These are phyloP conservation scores for Phaffia tasmanica DNA, from an alignment of 768 basidiomycete genomes.

Conservation along the genomic window DNA sequence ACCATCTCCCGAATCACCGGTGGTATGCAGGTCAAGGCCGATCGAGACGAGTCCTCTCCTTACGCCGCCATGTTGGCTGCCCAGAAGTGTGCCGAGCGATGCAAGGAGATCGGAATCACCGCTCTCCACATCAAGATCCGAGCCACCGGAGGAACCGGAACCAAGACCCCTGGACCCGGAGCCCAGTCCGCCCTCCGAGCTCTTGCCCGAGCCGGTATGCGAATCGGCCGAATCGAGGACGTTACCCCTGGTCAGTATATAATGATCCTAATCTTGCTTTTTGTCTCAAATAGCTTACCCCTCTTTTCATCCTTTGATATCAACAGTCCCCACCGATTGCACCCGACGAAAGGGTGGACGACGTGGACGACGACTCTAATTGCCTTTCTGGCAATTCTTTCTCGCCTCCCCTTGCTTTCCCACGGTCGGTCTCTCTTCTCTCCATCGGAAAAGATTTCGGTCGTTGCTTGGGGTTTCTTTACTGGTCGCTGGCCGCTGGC, in stretches of 20 bases:
- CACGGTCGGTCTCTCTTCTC: background rate
- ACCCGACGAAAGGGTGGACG: conserved; percentile 79
- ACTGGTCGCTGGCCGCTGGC: no score
- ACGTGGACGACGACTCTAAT: conserved; percentile 29
- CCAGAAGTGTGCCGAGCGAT: conserved; percentile 88
- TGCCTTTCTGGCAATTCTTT: background rate
- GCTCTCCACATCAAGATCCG: conserved; percentile 97
- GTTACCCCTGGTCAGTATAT: conserved; percentile 1
- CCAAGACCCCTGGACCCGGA: conserved; percentile 97
- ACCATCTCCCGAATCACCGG: conserved; percentile 98
- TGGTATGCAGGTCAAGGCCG: conserved; percentile 99
- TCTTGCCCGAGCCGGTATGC: conserved; percentile 94
- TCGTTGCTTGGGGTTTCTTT: no score
- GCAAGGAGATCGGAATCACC: conserved; percentile 87
- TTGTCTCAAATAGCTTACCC: background rate
- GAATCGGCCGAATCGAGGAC: conserved; percentile 84
- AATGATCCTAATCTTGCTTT: background rate
- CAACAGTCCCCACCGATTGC: conserved; percentile 86
- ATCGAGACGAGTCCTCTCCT: conserved; percentile 97
- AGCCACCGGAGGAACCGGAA: conserved; percentile 93
- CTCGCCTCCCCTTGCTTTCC: background rate
- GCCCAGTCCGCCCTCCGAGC: conserved; percentile 97
- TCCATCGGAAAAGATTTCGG: no score
- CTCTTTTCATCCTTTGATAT: conserved; percentile 49
- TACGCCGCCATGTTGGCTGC: conserved; percentile 97